These are phyloP conservation scores for Eremothecium coryli DNA, from an alignment of 1,139 yeast species.

Conservation along the genomic window DNA sequence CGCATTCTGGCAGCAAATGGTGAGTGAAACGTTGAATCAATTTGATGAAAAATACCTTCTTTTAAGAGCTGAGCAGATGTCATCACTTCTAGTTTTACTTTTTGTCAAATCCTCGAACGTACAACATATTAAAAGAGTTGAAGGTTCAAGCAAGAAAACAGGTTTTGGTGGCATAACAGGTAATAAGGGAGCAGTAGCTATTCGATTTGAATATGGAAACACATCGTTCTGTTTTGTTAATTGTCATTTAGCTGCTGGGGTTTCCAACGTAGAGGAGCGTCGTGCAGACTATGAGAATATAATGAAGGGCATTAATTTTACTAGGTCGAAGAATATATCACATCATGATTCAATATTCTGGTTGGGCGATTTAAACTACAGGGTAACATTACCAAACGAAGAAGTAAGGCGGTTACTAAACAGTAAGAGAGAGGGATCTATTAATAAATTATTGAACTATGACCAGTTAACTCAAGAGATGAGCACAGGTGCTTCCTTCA, in stretches of 20 bases:
- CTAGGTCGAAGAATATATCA: constrained; percentile 42
- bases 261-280: constrained; percentile 65
- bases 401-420: constrained; percentile 41
- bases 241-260: constrained; percentile 91
- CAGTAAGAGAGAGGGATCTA: constrained; percentile 40
- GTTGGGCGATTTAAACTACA: constrained; percentile 88
- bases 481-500: constrained; percentile 60
- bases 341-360: constrained; percentile 87
- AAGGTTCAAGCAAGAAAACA: constrained; percentile 77
- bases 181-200: constrained; percentile 89
- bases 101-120: constrained; percentile 52
- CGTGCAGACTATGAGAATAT: constrained; percentile 73
- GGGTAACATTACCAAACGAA: constrained; percentile 63
- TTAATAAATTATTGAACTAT: constrained; percentile 46
- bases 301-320: constrained; percentile 35
- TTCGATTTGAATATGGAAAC: constrained; percentile 66
- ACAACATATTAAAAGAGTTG: constrained; percentile 51
- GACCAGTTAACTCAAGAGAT: constrained; percentile 77
- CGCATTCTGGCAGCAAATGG: constrained; percentile 51
- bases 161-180: constrained; percentile 95
- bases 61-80: constrained; percentile 77
- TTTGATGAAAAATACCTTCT: constrained; percentile 46
- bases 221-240: constrained; percentile 72
- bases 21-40: constrained; percentile 48
- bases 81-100: constrained; percentile 67